Evolutionary conservation across 176 grass and related monocot species (phyloP), one percentile per base, ranked within the genome.

Genomic region (Melocanna baccifera): DNA sequence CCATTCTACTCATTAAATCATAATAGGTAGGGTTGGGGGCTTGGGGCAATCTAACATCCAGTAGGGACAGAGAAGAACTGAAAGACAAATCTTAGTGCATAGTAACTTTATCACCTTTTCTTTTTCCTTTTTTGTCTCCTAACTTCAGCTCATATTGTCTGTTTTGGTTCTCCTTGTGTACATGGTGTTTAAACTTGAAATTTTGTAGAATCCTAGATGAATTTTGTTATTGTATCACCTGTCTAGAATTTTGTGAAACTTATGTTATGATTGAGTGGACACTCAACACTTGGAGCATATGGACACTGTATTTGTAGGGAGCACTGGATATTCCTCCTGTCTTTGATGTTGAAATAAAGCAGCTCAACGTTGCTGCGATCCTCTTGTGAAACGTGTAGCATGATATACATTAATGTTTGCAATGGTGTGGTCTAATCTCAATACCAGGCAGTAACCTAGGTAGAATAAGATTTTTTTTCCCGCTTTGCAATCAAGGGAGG

Each of bases 301-400:
- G 5, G 14, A 9, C 26, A 73, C 51, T 53, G 16, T 52, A 53
- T 20, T 53, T 69, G 51, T 57, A 62, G 28, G 65, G 26, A 78
- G 69, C 30, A 85, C 29, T 5, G 25, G 13, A 86, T 69, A 59
- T 76, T 81, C 41, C 55, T 57, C 36, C 25, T 18, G 13, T 76
- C 36, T 41, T 42, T 87, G 30, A 77, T 83, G 51, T 83, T 70
- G 11, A 89, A 67, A 67, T 75, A 52, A 85, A 85, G 51, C 8
- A 53, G 40, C 41, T 67, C 12, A 75, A 69, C 40, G 3, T 62
- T 73, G 15, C 29, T 41, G 50, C 26, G 14, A 62, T 4, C 10
- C 56, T 80, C 46, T 86, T 72, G 43, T 29, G 18, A 59, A 71
- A 40, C 2, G 12, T 30, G 15, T 79, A 13, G 22, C n/a, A 64